Evolutionary conservation across 2,329 filamentous ascomycete species (phyloP).

Genomic region (Penicillium sp.): DNA sequence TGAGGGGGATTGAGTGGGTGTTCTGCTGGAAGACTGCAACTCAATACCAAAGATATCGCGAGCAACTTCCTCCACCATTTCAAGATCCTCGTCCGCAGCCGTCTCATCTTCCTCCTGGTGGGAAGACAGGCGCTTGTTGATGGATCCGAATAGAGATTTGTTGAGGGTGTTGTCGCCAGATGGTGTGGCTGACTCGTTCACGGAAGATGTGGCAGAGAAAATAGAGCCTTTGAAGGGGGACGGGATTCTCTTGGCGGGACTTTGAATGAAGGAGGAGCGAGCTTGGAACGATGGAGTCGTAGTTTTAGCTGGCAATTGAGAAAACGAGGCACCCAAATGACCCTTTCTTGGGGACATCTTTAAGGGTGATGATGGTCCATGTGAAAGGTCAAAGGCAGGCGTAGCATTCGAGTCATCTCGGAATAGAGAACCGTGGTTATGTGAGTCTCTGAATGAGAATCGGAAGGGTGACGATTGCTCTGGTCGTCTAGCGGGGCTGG

Average conservation of each 20-base stretch:
- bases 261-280: conserved; percentile 41
- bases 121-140: not conserved
- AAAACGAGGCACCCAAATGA: conserved; percentile 37
- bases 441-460: conserved; percentile 43
- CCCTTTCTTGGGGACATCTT: conserved; percentile 47
- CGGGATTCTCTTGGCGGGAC: conserved; percentile 45
- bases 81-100: conserved; percentile 14
- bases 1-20: conserved; percentile 4
- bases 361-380: conserved; percentile 40
- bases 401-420: conserved; percentile 20
- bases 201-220: conserved; percentile 15
- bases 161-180: not conserved
- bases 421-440: conserved; percentile 35
- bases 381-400: conserved; percentile 26
- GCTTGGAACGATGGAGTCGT: conserved; percentile 38
- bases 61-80: conserved; percentile 25
- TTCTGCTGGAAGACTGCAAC: conserved; percentile 12
- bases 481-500: conserved; percentile 48
- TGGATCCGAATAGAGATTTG: not conserved
- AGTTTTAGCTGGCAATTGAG: conserved; percentile 34
- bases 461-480: conserved; percentile 46
- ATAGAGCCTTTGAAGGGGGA: conserved; percentile 41
- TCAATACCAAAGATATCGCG: conserved; percentile 25
- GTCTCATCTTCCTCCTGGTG: conserved; percentile 4
- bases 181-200: conserved; percentile 1